Base-by-base conservation (phyloP, 805 yeast species). In the Kodamaea laetipori region DNA sequence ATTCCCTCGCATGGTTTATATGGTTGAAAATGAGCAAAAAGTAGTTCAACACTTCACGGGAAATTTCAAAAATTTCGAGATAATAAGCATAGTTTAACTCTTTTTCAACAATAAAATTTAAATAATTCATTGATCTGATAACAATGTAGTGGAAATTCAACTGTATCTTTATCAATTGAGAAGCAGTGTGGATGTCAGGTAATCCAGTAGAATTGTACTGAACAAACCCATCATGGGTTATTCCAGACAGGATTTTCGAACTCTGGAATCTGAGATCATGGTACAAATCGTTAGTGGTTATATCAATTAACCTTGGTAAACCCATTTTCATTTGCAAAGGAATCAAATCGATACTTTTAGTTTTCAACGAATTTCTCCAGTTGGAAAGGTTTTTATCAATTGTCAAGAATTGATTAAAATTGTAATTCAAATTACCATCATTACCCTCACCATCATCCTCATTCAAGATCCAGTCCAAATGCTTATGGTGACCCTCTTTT, bases 361-460 rank as follows among this genome's bases (percentile, higher is more conserved):
- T 53, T 41, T 63, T 64, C 48, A 71, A 59, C 1, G 71, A 54
- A 12, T 58, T 56, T 47, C 74, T 64, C 76, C 76, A 71, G 38
- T 57, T 60, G 10, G 67, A 53, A 39, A 71, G 57, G 50, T 71
- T 71, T 41, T 60, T 64, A 52, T 71, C 76, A 39, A 71, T 71
- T 7, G 65, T 64, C 28, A 66, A 55, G 44, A 71, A 71, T 44
- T 71, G 76, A 39, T 63, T 63, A 47, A 65, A 71, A 46, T 71
- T 71, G 54, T 71, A 71, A 44, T 71, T 71, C 48, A 71, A 62
- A 43, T 71, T 71, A 3, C 76, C 76, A 50, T 71, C 76, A 46
- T 69, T 71, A 5, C 76, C 75, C 48, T 71, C 76, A 16, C 76
- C 76, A 48, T 69, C 76, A 48, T 70, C 74, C 46, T 71, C 74